A percentile compares a stretch with the other conserved stretches of the same genome.
Conservation (phyloP, 1,284 basidiomycete species). For the Earliella scabrosa region DNA sequence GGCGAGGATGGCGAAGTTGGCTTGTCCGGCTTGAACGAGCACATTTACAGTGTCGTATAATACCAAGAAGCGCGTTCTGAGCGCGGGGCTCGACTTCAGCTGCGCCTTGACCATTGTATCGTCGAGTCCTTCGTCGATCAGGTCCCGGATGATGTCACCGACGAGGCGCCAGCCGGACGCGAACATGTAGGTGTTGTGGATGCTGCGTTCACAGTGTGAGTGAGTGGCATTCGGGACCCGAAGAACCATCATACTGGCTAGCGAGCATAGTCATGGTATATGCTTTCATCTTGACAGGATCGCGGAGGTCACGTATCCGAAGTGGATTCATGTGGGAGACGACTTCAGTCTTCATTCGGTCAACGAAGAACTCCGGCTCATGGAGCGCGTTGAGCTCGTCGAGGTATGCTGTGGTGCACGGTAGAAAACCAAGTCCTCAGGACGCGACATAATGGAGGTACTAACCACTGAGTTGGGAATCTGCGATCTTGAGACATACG, state of each 20-base stretch:
- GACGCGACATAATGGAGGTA: neutral
- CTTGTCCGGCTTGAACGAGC: slow-evolving; percentile 62
- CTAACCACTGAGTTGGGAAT: slow-evolving; percentile 71
- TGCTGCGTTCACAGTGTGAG: slow-evolving; percentile 40
- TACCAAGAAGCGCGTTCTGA: slow-evolving; percentile 64
- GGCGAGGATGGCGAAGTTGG: slow-evolving; percentile 65
- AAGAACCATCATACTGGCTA: too few relatives aligned
- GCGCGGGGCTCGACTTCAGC: slow-evolving; percentile 49
- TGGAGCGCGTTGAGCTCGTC: slow-evolving; percentile 69
- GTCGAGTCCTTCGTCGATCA: slow-evolving; percentile 55
- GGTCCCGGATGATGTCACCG: slow-evolving; percentile 52
- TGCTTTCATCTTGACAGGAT: neutral
- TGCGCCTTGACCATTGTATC: slow-evolving; percentile 56
- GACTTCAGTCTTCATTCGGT: slow-evolving; percentile 58
- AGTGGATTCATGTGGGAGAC: slow-evolving; percentile 37
- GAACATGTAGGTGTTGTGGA: slow-evolving; percentile 79
- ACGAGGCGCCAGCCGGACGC: slow-evolving; percentile 78
- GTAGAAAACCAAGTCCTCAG: neutral
- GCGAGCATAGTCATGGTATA: slow-evolving; percentile 59
- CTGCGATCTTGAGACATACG: slow-evolving; percentile 63
- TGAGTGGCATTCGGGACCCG: too few relatives aligned
- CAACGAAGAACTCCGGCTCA: slow-evolving; percentile 62
- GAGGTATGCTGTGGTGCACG: slow-evolving; percentile 50
- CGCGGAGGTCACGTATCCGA: neutral
- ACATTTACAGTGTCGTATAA: slow-evolving; percentile 63